Percentiles rank a stretch among this genome's conserved stretches.
phyloP scores from a whole-genome alignment of 177 flowering plant species.

The Vitis hybrid region DNA sequence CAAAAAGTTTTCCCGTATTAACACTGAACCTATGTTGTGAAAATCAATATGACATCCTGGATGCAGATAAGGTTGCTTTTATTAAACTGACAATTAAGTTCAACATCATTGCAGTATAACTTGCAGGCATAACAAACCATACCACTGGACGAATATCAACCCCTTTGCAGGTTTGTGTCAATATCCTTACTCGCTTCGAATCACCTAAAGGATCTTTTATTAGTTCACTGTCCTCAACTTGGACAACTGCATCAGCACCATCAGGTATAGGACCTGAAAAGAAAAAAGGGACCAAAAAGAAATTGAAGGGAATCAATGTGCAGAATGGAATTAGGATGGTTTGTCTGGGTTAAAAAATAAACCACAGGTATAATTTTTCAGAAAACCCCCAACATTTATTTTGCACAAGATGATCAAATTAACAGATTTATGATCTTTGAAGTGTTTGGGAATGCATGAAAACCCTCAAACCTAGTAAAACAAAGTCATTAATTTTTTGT shows the following conservation, averaged over 20 bases:
- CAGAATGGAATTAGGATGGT: background rate
- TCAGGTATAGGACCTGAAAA: constrained; percentile 85
- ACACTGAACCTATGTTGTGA: background rate
- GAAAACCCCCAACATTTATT: too few relatives aligned
- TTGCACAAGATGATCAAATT: too few relatives aligned
- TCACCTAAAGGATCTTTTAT: constrained; percentile 31
- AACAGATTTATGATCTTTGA: too few relatives aligned
- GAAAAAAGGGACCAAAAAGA: background rate
- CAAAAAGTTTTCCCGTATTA: background rate
- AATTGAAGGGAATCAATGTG: background rate
- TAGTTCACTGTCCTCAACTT: constrained; percentile 83
- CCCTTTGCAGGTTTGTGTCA: constrained; percentile 52
- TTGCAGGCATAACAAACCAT: constrained; percentile 11
- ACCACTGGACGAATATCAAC: constrained; percentile 83
- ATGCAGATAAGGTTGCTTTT: background rate
- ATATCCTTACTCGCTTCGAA: constrained; percentile 47
- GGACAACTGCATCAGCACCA: constrained; percentile 96
- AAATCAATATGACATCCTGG: background rate
- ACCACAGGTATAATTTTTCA: too few relatives aligned
- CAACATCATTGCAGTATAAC: background rate
- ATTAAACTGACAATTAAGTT: background rate
- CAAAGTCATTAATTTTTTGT: too few relatives aligned
- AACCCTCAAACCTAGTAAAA: too few relatives aligned
- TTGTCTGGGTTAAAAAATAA: too few relatives aligned
- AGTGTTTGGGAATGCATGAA: too few relatives aligned